Base-by-base conservation (phyloP, 2,329 filamentous ascomycete species). In the Xylaria sp. region DNA sequence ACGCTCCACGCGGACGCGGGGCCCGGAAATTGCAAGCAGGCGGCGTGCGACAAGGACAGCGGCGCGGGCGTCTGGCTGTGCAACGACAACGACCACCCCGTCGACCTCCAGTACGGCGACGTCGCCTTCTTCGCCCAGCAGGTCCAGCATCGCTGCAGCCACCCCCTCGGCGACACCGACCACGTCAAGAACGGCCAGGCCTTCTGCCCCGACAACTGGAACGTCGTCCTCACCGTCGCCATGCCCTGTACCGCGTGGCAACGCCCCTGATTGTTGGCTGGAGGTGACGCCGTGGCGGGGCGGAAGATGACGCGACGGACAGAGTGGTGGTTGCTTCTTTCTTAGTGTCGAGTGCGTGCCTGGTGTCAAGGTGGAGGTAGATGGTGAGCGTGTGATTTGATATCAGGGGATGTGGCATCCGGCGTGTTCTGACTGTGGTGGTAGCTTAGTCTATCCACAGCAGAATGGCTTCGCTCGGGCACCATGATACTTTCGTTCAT, bases 171-270 rank as follows among this genome's bases (percentile, higher is more conserved):
- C 17, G 55, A 45, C 26, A 17, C 7, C 17, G 50, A 61, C 44
- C 54, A 50, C 22, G 42, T 61, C 29, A 9, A 49, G 40, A 52
- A 59, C 19, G 58, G 58, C 48, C 58, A 61, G 52, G 50, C 52
- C 29, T 61, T 59, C 56, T 45, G 38, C 20, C 58, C 58, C 6
- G 52, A 56, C 19, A 41, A 37, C 37, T 61, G 58, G 58, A 61
- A 61, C 40, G 58, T 61, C 2, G 54, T 61, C 42, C 52, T 61
- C 6, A 46, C 29, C 42, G 50, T 54, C 17, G 22, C 56, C 44
- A 11, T 2, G 2, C 18, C 29, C 11, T 55, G 55, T 38, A 22
- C 38, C 26, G 54, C 50, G 3, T 34, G 6, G 29, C 6, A 13
- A 7, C 29, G 29, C 29, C 29, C 29, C 8, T 34, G 16, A 13